Percentiles rank a stretch among this genome's conserved stretches.
phyloP scores from a whole-genome alignment of 257 asterid species.

The Thymus quinquecostatus region DNA sequence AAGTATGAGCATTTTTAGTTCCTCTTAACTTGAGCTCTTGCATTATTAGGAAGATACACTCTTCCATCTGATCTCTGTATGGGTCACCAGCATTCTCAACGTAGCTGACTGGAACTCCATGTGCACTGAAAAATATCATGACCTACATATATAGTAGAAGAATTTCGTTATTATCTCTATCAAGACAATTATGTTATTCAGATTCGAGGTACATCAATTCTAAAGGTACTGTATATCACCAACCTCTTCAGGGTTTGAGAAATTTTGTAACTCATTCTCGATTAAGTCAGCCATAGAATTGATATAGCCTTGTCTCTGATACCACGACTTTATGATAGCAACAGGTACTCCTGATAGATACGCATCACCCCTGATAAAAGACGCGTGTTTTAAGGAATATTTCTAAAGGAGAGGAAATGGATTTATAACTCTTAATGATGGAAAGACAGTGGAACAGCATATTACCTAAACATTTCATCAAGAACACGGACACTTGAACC shows the following conservation, averaged over 20 bases:
- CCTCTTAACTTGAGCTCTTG: constrained; percentile 85
- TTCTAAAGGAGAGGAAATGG: not conserved
- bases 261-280: constrained; percentile 66
- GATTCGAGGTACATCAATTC: not conserved
- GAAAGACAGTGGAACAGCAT: not conserved
- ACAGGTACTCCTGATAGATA: constrained; percentile 76
- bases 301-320: constrained; percentile 87
- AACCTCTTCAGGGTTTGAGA: constrained; percentile 73
- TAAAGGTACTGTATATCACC: constrained; percentile 9
- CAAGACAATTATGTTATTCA: not conserved
- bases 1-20: constrained; percentile 64
- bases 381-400: constrained; percentile 14
- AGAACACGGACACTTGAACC: constrained; percentile 96
- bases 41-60: constrained; percentile 86
- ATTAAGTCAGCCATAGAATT: constrained; percentile 92
- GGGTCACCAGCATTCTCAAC: constrained; percentile 97
- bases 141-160: constrained; percentile 45
- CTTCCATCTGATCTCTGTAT: constrained; percentile 91
- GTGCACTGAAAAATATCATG: constrained; percentile 96
- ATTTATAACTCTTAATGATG: not conserved
- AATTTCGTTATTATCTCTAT: not conserved
- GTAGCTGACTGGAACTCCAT: constrained; percentile 95
- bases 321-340: constrained; percentile 92
- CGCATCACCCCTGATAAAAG: constrained; percentile 57
- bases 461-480: constrained; percentile 72